A percentile compares a stretch with the other conserved stretches of the same genome.
Conservation (phyloP, 2,329 filamentous ascomycete species). For the Trichoderma sp. region DNA sequence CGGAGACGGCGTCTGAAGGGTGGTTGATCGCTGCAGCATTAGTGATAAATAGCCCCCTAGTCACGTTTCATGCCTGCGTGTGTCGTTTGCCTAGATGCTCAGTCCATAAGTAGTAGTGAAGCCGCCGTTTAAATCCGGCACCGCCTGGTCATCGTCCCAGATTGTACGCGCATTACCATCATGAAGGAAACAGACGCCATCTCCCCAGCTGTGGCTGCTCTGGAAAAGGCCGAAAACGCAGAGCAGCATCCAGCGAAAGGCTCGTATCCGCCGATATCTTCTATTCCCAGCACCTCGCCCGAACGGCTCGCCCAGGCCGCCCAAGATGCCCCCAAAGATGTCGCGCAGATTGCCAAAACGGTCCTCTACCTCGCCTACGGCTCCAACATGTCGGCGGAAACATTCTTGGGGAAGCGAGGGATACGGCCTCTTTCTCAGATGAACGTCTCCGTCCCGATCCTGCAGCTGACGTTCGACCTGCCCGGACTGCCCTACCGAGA, state of each 20-base stretch:
- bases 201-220: slow-evolving; percentile 21
- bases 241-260: slow-evolving; percentile 23
- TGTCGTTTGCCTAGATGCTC: not conserved
- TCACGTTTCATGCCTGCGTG: slow-evolving; percentile 1
- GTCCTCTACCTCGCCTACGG: slow-evolving; percentile 86
- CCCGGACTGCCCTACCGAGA: slow-evolving; percentile 82
- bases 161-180: not conserved
- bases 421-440: slow-evolving; percentile 78
- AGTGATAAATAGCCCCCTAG: not conserved
- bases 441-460: slow-evolving; percentile 75
- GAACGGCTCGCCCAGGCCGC: slow-evolving; percentile 32
- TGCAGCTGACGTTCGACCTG: slow-evolving; percentile 80
- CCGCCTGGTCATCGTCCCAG: not conserved
- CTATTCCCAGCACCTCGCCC: slow-evolving; percentile 33
- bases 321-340: slow-evolving; percentile 25
- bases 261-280: slow-evolving; percentile 31
- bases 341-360: slow-evolving; percentile 39
- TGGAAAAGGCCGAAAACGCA: slow-evolving; percentile 28
- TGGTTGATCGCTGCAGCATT: not conserved
- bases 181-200: not conserved
- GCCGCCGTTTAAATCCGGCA: not conserved
- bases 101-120: not conserved
- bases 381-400: slow-evolving; percentile 78
- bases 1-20: not conserved
- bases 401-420: slow-evolving; percentile 72